Base-by-base conservation (phyloP, 2,329 filamentous ascomycete genomes). In the Immersiporthe knoxdaviesiana region DNA sequence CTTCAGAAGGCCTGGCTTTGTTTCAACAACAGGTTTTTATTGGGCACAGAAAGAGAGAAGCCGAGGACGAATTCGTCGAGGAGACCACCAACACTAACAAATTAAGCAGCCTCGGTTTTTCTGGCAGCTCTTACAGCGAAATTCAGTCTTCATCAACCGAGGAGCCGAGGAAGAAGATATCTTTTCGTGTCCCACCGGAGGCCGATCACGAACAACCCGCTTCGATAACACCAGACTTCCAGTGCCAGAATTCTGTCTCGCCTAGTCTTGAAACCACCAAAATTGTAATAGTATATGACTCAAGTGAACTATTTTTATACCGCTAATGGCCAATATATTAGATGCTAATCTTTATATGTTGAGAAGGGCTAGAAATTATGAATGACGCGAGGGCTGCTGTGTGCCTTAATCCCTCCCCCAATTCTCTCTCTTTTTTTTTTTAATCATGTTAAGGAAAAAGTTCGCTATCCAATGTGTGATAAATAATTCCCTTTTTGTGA, bases 301-400 rank as follows among this genome's bases (percentile, higher is more conserved):
- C 8, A 8, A 35, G 35, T 35, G 35, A 8, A 35, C 8, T 4
- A 63, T 65, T 44, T 68, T 44, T 68, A 61, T 47, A 58, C 44
- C 59, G 66, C 68, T 61, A 59, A 37, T 59, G 66, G 35, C 62
- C 68, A 54, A 66, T 66, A 56, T 68, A 70, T 68, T 70, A 70
- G 54, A 70, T 68, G 63, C 67, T 67, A 41, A 66, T 35, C 56
- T 39, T 39, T 62, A 66, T 62, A 66, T 68, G 66, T 65, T 35
- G 65, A 61, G 68, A 35, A 35, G 35, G 35, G 68, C 65, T 68
- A 63, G 58, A 52, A 65, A 65, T 61, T 35, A 35, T 35, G 35
- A 35, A 70, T 37, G 35, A 65, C 32, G 39, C n/a, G n/a, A n/a
- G 27, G 35, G 35, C 35, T 35, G 35, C 35, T 4, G 47, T 47